These are phyloP conservation scores for Chlorella sorokiniana DNA, from an alignment of 139 green algal genomes.

Conservation along the genomic window DNA sequence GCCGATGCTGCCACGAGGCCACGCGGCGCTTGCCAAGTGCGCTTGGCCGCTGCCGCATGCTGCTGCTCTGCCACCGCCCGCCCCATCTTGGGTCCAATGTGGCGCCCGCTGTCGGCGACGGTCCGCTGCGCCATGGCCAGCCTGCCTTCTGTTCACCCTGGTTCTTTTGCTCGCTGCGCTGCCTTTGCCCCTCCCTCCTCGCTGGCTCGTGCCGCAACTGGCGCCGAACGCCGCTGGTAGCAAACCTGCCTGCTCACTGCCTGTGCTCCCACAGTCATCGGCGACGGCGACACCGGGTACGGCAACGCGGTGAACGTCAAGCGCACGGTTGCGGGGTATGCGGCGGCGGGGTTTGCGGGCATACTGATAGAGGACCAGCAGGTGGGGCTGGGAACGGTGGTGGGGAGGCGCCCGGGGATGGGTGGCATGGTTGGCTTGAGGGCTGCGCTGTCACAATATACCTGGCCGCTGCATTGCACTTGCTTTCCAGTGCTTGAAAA, in stretches of 20 bases:
- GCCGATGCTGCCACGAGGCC: constrained; percentile 67
- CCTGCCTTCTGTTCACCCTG: no score
- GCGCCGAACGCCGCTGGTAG: no score
- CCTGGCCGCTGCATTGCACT: no score
- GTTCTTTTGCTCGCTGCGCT: no score
- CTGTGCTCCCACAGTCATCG: constrained; percentile 75
- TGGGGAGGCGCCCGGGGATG: not conserved
- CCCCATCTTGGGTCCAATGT: no score
- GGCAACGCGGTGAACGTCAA: constrained; percentile 97
- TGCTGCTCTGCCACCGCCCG: not conserved
- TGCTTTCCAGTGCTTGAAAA: no score
- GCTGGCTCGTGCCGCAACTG: no score
- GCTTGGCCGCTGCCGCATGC: not conserved
- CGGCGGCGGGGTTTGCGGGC: constrained; percentile 79
- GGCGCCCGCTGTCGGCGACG: no score
- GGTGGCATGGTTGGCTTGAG: constrained; percentile 1
- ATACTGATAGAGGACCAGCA: constrained; percentile 96
- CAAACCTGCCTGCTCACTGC: not conserved
- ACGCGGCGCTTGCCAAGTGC: constrained; percentile 67
- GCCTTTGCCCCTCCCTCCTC: no score
- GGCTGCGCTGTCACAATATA: not conserved
- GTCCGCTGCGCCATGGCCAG: no score
- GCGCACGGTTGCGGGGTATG: constrained; percentile 89
- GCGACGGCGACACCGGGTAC: constrained; percentile 96
- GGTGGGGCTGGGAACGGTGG: constrained; percentile 5